Percentiles rank a stretch among this genome's conserved stretches.
Conservation (phyloP, 2,329 filamentous ascomycete species). For the Nigrograna mackinnonii region DNA sequence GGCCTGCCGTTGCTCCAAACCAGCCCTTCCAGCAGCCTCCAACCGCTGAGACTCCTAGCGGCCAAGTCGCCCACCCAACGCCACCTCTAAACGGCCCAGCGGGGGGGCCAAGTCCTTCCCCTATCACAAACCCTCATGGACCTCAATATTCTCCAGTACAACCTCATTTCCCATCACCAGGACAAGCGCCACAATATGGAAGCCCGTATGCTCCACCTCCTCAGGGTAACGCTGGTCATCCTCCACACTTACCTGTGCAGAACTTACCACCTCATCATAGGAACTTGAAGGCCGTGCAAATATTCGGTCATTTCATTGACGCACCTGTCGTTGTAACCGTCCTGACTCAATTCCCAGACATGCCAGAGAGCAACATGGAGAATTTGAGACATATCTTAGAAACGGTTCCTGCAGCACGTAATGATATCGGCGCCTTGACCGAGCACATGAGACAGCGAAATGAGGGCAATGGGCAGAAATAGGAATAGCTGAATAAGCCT, state of each 20-base stretch:
- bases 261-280: constrained; percentile 21
- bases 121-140: constrained; percentile 34
- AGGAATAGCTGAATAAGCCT: too few species aligned
- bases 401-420: constrained; percentile 65
- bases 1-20: constrained; percentile 30
- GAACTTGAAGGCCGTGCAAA: constrained; percentile 40
- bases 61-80: constrained; percentile 19
- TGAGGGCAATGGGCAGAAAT: too few species aligned
- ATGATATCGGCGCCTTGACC: constrained; percentile 51
- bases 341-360: constrained; percentile 36
- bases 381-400: constrained; percentile 72
- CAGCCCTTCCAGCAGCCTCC: constrained; percentile 27
- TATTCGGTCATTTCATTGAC: constrained; percentile 48
- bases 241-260: constrained; percentile 2
- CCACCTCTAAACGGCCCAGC: constrained; percentile 20
- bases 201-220: constrained; percentile 5
- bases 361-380: constrained; percentile 64
- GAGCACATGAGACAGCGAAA: constrained; percentile 16
- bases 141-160: constrained; percentile 38
- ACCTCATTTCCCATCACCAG: constrained; percentile 23
- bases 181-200: constrained; percentile 24
- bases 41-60: constrained; percentile 14
- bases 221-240: not conserved
- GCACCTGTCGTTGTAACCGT: constrained; percentile 46
- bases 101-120: constrained; percentile 29